These are phyloP conservation scores for Lactarius hatsudake DNA, from an alignment of 768 basidiomycete species.

Conservation along the genomic window DNA sequence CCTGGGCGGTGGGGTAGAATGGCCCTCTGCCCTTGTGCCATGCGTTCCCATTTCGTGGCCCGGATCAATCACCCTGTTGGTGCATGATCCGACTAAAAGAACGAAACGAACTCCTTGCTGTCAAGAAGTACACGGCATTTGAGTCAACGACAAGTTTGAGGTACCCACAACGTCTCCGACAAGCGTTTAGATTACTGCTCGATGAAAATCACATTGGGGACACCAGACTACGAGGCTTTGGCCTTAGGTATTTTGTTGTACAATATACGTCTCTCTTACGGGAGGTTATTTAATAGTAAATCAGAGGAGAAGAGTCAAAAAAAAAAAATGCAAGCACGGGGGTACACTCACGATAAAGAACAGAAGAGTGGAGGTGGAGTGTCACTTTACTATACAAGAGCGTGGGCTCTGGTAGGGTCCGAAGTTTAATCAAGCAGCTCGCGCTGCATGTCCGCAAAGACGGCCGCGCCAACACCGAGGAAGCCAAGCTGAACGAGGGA, in stretches of 20 bases:
- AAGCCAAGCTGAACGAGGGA: slow-evolving; percentile 70
- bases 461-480: slow-evolving; percentile 70
- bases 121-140: not conserved
- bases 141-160: not conserved
- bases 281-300: not conserved
- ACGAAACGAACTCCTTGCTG: not conserved
- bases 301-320: not conserved
- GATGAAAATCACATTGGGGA: not conserved
- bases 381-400: not conserved
- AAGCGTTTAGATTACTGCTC: not conserved
- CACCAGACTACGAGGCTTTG: not conserved
- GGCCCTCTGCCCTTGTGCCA: not conserved
- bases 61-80: not conserved
- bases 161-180: not conserved
- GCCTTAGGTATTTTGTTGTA: not conserved
- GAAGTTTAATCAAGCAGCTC: slow-evolving; percentile 56
- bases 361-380: slow-evolving; percentile 16
- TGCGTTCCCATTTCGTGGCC: not conserved
- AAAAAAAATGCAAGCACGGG: slow-evolving; percentile 1
- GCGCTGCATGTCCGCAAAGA: slow-evolving; percentile 74
- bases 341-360: slow-evolving; percentile 14
- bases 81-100: not conserved
- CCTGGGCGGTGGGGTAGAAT: not conserved
- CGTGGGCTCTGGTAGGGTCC: not conserved
- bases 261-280: not conserved